Base-by-base conservation (phyloP, 129 eudicot species). In the Flaveria bidentis region DNA sequence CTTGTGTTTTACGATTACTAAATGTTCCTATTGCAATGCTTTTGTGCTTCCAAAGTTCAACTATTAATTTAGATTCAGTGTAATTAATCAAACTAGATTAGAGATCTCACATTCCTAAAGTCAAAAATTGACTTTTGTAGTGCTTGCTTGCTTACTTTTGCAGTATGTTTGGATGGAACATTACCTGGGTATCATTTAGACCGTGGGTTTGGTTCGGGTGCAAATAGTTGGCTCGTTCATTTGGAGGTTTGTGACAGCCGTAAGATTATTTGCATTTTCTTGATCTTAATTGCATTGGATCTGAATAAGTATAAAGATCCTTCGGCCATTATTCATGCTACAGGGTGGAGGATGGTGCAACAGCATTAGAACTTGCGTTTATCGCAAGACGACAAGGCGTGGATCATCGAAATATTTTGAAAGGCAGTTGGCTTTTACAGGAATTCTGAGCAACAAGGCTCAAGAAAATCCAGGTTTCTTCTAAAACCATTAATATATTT, bases 141-240 rank as follows among this genome's bases (percentile, higher is more conserved):
- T 22, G 22, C 22, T 17, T 75, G 28, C n/a, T 41, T 42, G 25
- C 22, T 41, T 42, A 33, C 23, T 78, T 79, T 18, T 84, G 65
- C 89, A 95, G 99, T 91, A 46, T 95, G 99, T 81, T 83, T 95
- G 90, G 99, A 95, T 80, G 99, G 99, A 80, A 86, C 94, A 18
- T 56, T 95, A 58, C 99, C 99, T 23, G 99, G 90, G 44, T 95
- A 91, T 81, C 97, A 95, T 87, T 75, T 91, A 62, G 86, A 86
- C 72, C 97, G 86, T 15, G 99, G 99, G 71, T 89, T 42, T 55
- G 99, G 99, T 72, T 75, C 96, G 33, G 97, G 99, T 69, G 92
- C 89, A 30, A 95, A 91, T 80, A 91, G 99, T 85, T 95, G 99
- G 99, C 89, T 95, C 50, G 86, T 91, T 84, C 90, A 94, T 53